Evolutionary conservation across 306 rosid genomes (phyloP).

Genomic region (Cucumis hystrix): DNA sequence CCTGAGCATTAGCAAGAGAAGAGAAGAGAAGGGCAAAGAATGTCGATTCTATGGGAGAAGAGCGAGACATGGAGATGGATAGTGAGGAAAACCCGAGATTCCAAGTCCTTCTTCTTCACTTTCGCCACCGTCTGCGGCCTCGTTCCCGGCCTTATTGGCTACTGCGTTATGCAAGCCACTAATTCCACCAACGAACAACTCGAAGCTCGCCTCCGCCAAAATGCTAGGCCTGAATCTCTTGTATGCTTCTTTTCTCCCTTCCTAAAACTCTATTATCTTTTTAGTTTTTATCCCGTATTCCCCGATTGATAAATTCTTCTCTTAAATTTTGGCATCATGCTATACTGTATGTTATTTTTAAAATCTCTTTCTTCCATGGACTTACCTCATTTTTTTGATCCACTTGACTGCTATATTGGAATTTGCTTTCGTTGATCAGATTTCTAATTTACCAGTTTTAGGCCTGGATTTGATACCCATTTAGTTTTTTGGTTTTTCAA

Average conservation of each 20-base stretch:
- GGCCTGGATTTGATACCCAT: too few relatives aligned
- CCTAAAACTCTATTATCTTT: neutral
- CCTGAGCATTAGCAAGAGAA: neutral
- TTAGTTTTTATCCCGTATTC: neutral
- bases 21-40: neutral
- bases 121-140: conserved; percentile 86
- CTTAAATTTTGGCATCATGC: neutral
- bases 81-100: conserved; percentile 61
- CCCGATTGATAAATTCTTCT: neutral
- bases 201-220: conserved; percentile 67
- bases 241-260: conserved; percentile 9
- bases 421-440: neutral
- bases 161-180: conserved; percentile 63
- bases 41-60: conserved; percentile 58
- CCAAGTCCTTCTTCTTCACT: conserved; percentile 69
- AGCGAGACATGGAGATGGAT: conserved; percentile 61
- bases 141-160: conserved; percentile 72
- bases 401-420: neutral
- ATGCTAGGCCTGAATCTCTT: conserved; percentile 67
- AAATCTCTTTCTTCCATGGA: neutral
- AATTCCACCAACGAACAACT: conserved; percentile 56
- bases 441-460: neutral
- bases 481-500: too few relatives aligned
- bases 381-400: neutral
- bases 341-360: neutral